Percentiles rank a stretch among this genome's conserved stretches.
phyloP scores from a whole-genome alignment of 192 early-diverging fungal genomes.

The Coemansia sp. region DNA sequence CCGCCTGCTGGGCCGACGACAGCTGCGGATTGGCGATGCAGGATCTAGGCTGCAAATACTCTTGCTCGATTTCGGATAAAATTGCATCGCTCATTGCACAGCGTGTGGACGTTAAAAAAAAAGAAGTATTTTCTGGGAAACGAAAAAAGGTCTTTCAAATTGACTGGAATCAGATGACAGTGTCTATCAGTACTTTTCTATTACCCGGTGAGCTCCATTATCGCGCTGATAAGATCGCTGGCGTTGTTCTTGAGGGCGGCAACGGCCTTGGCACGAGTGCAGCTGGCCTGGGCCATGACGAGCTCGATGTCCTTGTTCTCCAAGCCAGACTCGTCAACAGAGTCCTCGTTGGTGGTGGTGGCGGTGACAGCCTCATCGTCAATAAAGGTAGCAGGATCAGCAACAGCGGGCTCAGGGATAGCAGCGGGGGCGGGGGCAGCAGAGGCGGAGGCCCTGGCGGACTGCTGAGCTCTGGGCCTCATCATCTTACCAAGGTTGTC shows the following conservation, averaged over 20 bases:
- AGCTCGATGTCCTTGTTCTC: conserved; percentile 92
- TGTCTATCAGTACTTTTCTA: neutral
- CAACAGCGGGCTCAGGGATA: conserved; percentile 19
- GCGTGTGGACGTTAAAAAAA: neutral
- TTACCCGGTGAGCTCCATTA: conserved; percentile 70
- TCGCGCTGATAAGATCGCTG: conserved; percentile 95
- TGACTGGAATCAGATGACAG: neutral
- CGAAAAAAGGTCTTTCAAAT: neutral
- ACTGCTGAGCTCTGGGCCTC: conserved; percentile 60
- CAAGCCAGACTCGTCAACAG: conserved; percentile 80
- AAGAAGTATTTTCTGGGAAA: neutral
- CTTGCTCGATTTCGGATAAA: conserved; percentile 26
- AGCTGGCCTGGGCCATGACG: conserved; percentile 88
- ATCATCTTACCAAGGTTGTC: conserved; percentile 78
- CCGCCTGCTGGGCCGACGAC: conserved; percentile 23
- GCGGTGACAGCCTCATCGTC: conserved; percentile 21
- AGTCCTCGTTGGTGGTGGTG: conserved; percentile 59
- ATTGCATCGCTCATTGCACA: conserved; percentile 29
- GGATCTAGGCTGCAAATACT: conserved; percentile 31
- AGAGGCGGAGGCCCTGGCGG: conserved; percentile 43
- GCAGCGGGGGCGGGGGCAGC: conserved; percentile 38
- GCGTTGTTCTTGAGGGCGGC: conserved; percentile 84
- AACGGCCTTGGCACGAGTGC: conserved; percentile 83
- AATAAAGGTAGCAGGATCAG: conserved; percentile 34
- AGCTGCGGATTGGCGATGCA: conserved; percentile 30